phyloP scores from a whole-genome alignment of 2,329 filamentous ascomycete species.

The Pyrenochaeta sp. region DNA sequence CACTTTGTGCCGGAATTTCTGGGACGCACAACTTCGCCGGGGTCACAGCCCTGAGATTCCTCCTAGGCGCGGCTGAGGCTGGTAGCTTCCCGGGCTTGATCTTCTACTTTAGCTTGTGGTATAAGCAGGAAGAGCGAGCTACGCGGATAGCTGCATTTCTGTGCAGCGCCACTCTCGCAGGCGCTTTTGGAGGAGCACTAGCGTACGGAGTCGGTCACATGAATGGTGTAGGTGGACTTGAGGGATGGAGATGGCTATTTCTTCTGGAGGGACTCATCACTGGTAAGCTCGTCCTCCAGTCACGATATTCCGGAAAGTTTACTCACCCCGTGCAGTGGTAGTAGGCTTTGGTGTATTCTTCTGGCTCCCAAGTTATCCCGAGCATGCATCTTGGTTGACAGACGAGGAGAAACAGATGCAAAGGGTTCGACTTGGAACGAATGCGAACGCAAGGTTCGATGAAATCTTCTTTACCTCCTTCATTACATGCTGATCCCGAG shows the following conservation, averaged over 20 bases:
- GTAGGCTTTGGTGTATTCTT: conserved; percentile 48
- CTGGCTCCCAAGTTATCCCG: conserved; percentile 57
- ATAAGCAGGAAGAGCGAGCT: conserved; percentile 63
- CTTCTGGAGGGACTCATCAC: conserved; percentile 18
- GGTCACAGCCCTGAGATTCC: conserved; percentile 51
- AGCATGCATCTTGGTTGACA: conserved; percentile 55
- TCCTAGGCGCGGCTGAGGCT: conserved; percentile 39
- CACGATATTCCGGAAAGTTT: background rate
- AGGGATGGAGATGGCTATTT: conserved; percentile 38
- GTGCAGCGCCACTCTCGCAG: conserved; percentile 63
- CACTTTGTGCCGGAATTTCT: conserved; percentile 56
- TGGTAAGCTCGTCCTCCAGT: conserved; percentile 29
- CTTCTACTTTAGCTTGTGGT: conserved; percentile 66
- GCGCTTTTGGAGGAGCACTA: conserved; percentile 62
- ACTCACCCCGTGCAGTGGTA: background rate
- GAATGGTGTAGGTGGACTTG: conserved; percentile 42
- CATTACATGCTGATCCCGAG: background rate
- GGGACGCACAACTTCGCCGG: conserved; percentile 52
- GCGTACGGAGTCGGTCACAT: conserved; percentile 60
- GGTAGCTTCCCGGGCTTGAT: conserved; percentile 37
- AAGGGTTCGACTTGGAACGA: background rate
- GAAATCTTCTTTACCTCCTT: background rate
- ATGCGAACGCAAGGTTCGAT: background rate
- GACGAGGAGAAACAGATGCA: conserved; percentile 45
- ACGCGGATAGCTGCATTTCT: conserved; percentile 66